A percentile compares a stretch with the other conserved stretches of the same genome.
Conservation (phyloP, 495 filamentous ascomycete species). For the Neurospora intermedia region DNA sequence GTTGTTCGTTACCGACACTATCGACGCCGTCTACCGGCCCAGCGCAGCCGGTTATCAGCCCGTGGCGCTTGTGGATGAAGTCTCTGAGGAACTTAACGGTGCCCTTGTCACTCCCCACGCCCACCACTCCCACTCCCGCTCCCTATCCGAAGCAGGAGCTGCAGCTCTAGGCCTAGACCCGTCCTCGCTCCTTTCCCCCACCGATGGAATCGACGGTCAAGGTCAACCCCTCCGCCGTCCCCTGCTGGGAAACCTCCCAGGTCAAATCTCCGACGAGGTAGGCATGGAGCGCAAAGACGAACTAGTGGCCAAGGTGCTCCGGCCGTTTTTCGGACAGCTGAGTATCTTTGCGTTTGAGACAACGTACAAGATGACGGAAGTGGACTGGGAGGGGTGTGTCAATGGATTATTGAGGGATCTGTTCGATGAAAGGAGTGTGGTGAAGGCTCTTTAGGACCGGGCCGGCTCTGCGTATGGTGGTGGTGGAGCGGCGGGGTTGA, state of each 20-base stretch:
- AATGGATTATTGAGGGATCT: conserved; percentile 65
- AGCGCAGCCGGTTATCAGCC: conserved; percentile 48
- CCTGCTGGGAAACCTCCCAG: conserved; percentile 30
- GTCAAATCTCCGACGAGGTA: conserved; percentile 40
- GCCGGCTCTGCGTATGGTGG: neutral
- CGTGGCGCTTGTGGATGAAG: conserved; percentile 71
- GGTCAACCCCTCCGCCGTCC: conserved; percentile 23
- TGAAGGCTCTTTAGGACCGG: conserved; percentile 35
- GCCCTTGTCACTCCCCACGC: neutral
- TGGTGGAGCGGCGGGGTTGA: neutral
- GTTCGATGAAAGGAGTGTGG: conserved; percentile 65
- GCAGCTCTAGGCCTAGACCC: neutral
- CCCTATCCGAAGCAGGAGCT: neutral
- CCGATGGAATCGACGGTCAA: neutral
- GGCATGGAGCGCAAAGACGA: conserved; percentile 51
- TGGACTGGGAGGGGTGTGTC: conserved; percentile 59
- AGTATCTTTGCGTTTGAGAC: conserved; percentile 89
- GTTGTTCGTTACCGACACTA: conserved; percentile 94
- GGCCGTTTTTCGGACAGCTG: conserved; percentile 82
- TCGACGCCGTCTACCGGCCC: conserved; percentile 87
- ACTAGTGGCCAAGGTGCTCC: conserved; percentile 60
- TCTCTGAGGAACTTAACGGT: conserved; percentile 64
- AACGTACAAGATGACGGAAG: conserved; percentile 70
- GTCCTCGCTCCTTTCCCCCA: neutral
- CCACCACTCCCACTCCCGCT: neutral